Percentiles rank a stretch among this genome's conserved stretches.
phyloP scores from a whole-genome alignment of 371 early-diverging fungal species.

The Rhizomucor miehei region DNA sequence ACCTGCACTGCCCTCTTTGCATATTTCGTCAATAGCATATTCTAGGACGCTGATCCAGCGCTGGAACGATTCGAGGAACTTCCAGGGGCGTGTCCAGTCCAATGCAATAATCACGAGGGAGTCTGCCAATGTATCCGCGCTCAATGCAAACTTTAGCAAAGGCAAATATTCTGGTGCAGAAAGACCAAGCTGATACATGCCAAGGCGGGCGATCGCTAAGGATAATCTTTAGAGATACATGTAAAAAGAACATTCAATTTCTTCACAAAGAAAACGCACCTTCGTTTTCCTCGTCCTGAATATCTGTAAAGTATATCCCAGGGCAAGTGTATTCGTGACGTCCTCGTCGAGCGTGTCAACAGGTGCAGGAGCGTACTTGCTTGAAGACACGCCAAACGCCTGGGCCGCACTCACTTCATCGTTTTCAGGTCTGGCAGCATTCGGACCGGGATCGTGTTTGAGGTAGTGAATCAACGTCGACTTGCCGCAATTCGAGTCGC shows the following conservation, averaged over 20 bases:
- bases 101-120: slow-evolving; percentile 75
- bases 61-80: slow-evolving; percentile 77
- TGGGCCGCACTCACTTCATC: slow-evolving; percentile 33
- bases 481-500: slow-evolving; percentile 77
- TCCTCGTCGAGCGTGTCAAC: slow-evolving; percentile 58
- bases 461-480: slow-evolving; percentile 70
- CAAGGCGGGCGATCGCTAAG: slow-evolving; percentile 76
- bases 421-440: slow-evolving; percentile 33
- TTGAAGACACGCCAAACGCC: slow-evolving; percentile 38
- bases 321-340: slow-evolving; percentile 72
- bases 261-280: slow-evolving; percentile 31
- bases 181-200: slow-evolving; percentile 82
- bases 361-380: slow-evolving; percentile 40
- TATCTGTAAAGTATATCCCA: slow-evolving; percentile 80
- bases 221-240: background rate
- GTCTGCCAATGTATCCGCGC: slow-evolving; percentile 61
- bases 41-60: slow-evolving; percentile 80
- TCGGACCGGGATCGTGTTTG: slow-evolving; percentile 58
- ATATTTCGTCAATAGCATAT: slow-evolving; percentile 57
- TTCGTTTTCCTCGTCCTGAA: slow-evolving; percentile 83
- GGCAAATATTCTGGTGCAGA: slow-evolving; percentile 70
- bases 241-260: background rate
- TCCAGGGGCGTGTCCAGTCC: slow-evolving; percentile 94
- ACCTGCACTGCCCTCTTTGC: slow-evolving; percentile 54
- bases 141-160: slow-evolving; percentile 75